These are phyloP conservation scores for Tilletia walkeri DNA, from an alignment of 1,284 basidiomycete species.

Conservation along the genomic window DNA sequence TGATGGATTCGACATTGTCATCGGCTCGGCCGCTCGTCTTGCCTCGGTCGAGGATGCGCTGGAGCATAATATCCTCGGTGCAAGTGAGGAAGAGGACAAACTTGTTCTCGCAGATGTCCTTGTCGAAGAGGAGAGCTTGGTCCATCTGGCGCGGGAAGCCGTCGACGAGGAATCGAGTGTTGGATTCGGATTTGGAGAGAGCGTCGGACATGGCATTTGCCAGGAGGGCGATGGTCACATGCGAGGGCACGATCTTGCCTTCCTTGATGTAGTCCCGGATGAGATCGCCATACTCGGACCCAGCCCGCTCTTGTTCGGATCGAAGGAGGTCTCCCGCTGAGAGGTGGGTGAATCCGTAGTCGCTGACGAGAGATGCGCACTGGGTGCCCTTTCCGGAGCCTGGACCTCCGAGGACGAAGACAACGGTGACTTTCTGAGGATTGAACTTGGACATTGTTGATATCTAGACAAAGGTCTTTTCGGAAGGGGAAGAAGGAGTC, in stretches of 20 bases:
- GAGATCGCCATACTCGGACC: constrained; percentile 79
- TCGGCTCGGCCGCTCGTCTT: constrained; percentile 95
- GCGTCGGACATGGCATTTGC: constrained; percentile 84
- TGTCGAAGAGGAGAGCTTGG: constrained; percentile 89
- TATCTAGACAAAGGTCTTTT: background rate
- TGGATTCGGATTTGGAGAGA: constrained; percentile 57
- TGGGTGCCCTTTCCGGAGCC: constrained; percentile 98
- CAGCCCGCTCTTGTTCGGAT: constrained; percentile 83
- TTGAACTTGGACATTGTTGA: constrained; percentile 64
- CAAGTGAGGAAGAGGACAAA: constrained; percentile 87
- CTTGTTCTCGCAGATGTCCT: constrained; percentile 78
- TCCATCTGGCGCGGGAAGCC: constrained; percentile 99
- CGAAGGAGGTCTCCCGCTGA: constrained; percentile 92
- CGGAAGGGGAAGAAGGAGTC: background rate
- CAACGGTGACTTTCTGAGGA: constrained; percentile 73
- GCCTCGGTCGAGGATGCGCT: constrained; percentile 79
- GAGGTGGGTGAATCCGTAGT: constrained; percentile 88
- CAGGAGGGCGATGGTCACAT: constrained; percentile 92
- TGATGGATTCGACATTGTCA: constrained; percentile 92
- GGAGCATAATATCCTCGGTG: constrained; percentile 81
- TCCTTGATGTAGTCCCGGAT: constrained; percentile 88
- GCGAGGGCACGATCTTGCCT: constrained; percentile 92
- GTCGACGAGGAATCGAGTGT: constrained; percentile 88
- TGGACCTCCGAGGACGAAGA: constrained; percentile 95
- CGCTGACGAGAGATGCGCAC: constrained; percentile 79